These are phyloP conservation scores for Magnolia sinica DNA, from an alignment of 164 flowering plant species.

Conservation along the genomic window DNA sequence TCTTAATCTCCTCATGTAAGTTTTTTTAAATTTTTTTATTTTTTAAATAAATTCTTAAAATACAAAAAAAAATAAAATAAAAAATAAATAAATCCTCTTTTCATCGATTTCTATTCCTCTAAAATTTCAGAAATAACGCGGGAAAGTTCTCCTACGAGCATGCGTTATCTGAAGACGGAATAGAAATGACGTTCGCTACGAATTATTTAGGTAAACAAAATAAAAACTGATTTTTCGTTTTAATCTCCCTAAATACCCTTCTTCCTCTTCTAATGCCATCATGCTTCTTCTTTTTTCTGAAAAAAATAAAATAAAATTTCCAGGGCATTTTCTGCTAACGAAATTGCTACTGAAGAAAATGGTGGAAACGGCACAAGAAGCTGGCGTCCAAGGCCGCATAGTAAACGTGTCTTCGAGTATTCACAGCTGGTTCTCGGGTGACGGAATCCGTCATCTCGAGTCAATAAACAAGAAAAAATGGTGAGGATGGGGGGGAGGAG, in stretches of 20 bases:
- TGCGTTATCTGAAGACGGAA: conserved; percentile 78
- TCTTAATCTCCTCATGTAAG: conserved; percentile 32
- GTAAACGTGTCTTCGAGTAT: conserved; percentile 88
- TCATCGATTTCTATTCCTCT: background rate
- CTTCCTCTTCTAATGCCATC: background rate
- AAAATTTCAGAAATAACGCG: conserved; percentile 76
- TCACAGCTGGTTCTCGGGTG: conserved; percentile 85
- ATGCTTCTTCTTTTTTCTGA: too few species aligned
- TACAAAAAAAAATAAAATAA: background rate
- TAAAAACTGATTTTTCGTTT: background rate
- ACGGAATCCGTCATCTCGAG: conserved; percentile 54
- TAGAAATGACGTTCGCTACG: conserved; percentile 98
- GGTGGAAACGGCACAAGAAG: conserved; percentile 60
- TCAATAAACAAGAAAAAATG: conserved; percentile 49
- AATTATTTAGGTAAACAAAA: conserved; percentile 64
- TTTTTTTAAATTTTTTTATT: too few species aligned
- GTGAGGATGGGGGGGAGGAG: conserved; percentile 22
- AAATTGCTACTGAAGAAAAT: conserved; percentile 67
- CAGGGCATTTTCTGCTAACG: conserved; percentile 90
- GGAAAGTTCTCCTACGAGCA: conserved; percentile 76
- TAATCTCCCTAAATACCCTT: background rate
- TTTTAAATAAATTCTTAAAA: too few species aligned
- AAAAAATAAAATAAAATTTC: background rate
- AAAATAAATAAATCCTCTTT: background rate
- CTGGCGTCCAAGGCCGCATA: conserved; percentile 81